phyloP scores from a whole-genome alignment of 2,329 filamentous ascomycete genomes.

The Fusarium sp. region DNA sequence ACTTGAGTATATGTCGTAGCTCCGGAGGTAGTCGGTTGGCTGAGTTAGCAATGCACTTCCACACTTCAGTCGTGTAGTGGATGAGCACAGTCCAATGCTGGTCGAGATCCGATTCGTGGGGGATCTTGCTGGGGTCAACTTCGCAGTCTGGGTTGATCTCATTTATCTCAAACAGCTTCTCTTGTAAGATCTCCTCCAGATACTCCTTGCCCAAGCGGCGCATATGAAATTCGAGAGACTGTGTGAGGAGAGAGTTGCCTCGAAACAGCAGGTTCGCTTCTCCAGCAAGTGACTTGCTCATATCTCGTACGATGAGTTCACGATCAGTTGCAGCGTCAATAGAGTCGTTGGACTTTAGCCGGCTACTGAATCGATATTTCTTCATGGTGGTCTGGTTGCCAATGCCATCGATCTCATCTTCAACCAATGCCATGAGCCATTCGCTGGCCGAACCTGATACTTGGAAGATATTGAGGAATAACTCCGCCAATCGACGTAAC shows the following conservation, averaged over 20 bases:
- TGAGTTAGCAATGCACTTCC: conserved; percentile 83
- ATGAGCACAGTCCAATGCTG: conserved; percentile 85
- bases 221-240: conserved; percentile 96
- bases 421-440: conserved; percentile 92
- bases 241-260: conserved; percentile 92
- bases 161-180: conserved; percentile 89
- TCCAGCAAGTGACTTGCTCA: conserved; percentile 80
- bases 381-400: conserved; percentile 82
- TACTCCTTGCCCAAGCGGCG: conserved; percentile 92
- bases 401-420: conserved; percentile 96
- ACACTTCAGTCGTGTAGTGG: conserved; percentile 80
- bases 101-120: conserved; percentile 72
- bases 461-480: conserved; percentile 93
- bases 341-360: conserved; percentile 77
- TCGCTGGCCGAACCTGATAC: conserved; percentile 85
- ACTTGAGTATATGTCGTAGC: conserved; percentile 85
- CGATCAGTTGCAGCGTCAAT: conserved; percentile 70
- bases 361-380: conserved; percentile 75
- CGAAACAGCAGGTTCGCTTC: conserved; percentile 96
- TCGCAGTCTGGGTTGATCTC: conserved; percentile 92
- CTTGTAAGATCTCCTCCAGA: conserved; percentile 84
- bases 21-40: conserved; percentile 80
- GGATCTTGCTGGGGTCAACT: conserved; percentile 86
- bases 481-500: conserved; percentile 82
- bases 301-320: conserved; percentile 77